phyloP scores from a whole-genome alignment of 139 green algal genomes.

The Micromonas commoda region DNA sequence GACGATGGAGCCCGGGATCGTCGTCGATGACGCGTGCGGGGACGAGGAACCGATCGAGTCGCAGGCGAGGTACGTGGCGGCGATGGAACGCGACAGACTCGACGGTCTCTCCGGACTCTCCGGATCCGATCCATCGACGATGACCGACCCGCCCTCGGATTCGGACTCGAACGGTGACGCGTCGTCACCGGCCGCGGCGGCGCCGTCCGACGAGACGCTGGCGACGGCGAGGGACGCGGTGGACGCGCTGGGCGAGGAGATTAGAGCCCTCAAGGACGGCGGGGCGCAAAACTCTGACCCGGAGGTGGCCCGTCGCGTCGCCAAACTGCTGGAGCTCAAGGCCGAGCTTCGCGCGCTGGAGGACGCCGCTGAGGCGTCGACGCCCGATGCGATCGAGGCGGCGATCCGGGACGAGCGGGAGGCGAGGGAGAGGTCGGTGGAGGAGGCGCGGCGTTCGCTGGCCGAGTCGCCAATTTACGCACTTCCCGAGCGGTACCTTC shows the following conservation, averaged over 20 bases:
- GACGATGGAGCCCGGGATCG: background rate
- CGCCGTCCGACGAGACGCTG: too few species aligned
- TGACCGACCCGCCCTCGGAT: background rate
- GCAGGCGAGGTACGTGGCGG: background rate
- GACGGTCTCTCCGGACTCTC: background rate
- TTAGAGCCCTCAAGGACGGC: background rate
- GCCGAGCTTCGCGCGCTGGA: background rate
- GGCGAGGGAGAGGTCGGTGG: background rate
- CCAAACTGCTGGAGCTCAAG: background rate
- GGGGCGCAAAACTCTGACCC: background rate
- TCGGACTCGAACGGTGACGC: background rate
- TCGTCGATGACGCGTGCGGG: background rate
- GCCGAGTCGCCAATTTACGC: background rate
- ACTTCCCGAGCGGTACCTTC: background rate
- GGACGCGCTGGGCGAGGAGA: background rate
- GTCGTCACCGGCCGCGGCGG: background rate
- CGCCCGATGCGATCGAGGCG: background rate
- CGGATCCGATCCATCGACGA: background rate
- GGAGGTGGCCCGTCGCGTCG: background rate
- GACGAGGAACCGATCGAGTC: slow-evolving; percentile 7
- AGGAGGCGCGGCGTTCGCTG: background rate
- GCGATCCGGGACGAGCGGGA: background rate
- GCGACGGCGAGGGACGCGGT: background rate
- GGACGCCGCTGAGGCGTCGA: background rate
- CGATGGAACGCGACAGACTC: background rate